phyloP scores from a whole-genome alignment of 306 rosid species.

The Quercus glauca region DNA sequence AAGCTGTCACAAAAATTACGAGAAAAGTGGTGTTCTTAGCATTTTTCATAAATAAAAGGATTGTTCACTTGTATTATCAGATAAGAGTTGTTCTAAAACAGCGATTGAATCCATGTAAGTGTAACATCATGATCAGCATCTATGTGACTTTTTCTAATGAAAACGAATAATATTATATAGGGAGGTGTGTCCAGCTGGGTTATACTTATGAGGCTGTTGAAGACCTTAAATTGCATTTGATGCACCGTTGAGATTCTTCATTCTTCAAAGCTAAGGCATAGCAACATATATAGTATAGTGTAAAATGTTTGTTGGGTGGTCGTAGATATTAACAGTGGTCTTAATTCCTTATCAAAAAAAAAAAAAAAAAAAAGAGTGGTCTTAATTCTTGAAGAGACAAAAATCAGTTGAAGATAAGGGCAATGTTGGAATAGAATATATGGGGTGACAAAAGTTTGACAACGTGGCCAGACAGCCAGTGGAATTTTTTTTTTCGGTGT shows the following conservation, averaged over 20 bases:
- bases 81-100: constrained; percentile 25
- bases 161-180: too few species aligned
- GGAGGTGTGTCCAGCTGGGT: neutral
- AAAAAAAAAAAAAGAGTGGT: neutral
- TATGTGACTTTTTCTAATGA: too few species aligned
- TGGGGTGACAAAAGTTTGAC: constrained; percentile 6
- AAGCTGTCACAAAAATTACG: accelerated
- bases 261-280: neutral
- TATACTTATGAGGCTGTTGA: neutral
- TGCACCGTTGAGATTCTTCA: neutral
- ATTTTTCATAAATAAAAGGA: too few species aligned
- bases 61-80: neutral
- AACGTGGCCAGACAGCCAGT: neutral
- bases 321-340: neutral
- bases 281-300: too few species aligned
- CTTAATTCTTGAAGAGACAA: neutral
- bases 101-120: neutral
- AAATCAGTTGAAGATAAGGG: constrained; percentile 19
- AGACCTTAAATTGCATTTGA: neutral
- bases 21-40: too few species aligned
- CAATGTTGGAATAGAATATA: constrained; percentile 11
- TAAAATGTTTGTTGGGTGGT: neutral
- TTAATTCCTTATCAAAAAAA: neutral
- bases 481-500: neutral
- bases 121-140: too few species aligned